Evolutionary conservation across 768 basidiomycete genomes (phyloP).

Genomic region (Kwoniella sp.): DNA sequence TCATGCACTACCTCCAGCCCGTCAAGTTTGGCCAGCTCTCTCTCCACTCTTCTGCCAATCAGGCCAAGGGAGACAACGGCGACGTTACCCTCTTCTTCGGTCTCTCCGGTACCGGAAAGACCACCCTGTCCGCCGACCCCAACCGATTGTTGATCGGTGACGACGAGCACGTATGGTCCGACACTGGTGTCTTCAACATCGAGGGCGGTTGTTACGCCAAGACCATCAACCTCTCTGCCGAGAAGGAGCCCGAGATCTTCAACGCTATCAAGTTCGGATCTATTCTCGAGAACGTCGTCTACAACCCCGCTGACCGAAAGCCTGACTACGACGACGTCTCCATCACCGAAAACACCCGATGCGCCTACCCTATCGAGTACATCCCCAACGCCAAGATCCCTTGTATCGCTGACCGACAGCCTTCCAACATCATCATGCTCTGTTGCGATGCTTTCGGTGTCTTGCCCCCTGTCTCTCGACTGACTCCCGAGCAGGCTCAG

Average conservation of each 20-base stretch:
- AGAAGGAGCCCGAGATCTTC: slow-evolving; percentile 98
- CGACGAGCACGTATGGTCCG: slow-evolving; percentile 99
- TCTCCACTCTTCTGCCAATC: slow-evolving; percentile 94
- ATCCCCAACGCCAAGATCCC: slow-evolving; percentile 95
- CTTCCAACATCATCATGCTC: slow-evolving; percentile 71
- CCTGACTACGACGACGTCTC: slow-evolving; percentile 95
- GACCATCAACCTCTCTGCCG: slow-evolving; percentile 90
- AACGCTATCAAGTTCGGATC: slow-evolving; percentile 91
- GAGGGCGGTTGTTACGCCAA: slow-evolving; percentile 99
- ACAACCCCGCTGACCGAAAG: slow-evolving; percentile 75
- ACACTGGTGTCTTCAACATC: slow-evolving; percentile 98
- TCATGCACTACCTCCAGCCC: slow-evolving; percentile 99
- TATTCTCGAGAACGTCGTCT: slow-evolving; percentile 99
- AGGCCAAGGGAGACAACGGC: slow-evolving; percentile 74
- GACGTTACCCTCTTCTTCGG: slow-evolving; percentile 99
- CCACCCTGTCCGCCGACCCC: slow-evolving; percentile 95
- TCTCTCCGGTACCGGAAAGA: slow-evolving; percentile 97
- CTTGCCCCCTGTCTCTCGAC: slow-evolving; percentile 88
- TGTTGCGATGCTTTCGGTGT: slow-evolving; percentile 99
- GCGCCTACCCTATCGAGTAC: slow-evolving; percentile 97
- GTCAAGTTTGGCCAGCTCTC: slow-evolving; percentile 98
- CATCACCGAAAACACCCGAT: slow-evolving; percentile 99
- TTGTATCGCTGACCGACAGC: slow-evolving; percentile 81
- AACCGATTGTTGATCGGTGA: slow-evolving; percentile 92
- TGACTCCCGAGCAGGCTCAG: slow-evolving; percentile 90